Conservation (phyloP, 805 yeast species). For the Novakomyces olei region DNA sequence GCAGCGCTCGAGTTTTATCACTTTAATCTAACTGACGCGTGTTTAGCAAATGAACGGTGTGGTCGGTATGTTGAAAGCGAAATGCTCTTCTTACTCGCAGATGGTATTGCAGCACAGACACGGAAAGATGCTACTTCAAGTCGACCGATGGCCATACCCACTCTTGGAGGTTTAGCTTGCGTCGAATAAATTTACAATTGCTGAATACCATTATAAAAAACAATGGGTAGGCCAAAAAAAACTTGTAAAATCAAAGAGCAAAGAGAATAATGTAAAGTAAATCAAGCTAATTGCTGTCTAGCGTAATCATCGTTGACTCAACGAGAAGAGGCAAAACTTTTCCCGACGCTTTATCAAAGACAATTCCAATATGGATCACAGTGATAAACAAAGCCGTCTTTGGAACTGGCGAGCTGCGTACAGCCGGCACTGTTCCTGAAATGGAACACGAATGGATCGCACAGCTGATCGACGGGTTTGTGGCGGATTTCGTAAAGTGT, state of each 20-base stretch:
- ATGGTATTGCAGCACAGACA: no score
- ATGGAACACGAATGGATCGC: constrained; percentile 36
- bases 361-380: constrained; percentile 82
- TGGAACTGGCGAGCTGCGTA: constrained; percentile 15
- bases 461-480: constrained; percentile 27
- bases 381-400: constrained; percentile 38
- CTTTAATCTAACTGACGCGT: no score
- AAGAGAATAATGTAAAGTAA: constrained; percentile 16
- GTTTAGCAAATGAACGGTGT: constrained; percentile 74
- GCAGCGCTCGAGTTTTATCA: no score
- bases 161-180: constrained; percentile 56
- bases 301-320: constrained; percentile 50
- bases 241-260: not conserved
- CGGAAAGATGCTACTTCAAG: constrained; percentile 70
- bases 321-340: constrained; percentile 65
- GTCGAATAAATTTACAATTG: constrained; percentile 56
- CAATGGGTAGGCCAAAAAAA: constrained; percentile 21
- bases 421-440: constrained; percentile 30
- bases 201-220: constrained; percentile 24
- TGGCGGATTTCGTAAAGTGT: constrained; percentile 18
- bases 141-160: constrained; percentile 78
- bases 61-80: constrained; percentile 58
- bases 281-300: no score
- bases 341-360: constrained; percentile 74
- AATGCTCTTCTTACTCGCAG: constrained; percentile 22